phyloP scores from a whole-genome alignment of 2,329 filamentous ascomycete species.

The Penicillium concentricum region DNA sequence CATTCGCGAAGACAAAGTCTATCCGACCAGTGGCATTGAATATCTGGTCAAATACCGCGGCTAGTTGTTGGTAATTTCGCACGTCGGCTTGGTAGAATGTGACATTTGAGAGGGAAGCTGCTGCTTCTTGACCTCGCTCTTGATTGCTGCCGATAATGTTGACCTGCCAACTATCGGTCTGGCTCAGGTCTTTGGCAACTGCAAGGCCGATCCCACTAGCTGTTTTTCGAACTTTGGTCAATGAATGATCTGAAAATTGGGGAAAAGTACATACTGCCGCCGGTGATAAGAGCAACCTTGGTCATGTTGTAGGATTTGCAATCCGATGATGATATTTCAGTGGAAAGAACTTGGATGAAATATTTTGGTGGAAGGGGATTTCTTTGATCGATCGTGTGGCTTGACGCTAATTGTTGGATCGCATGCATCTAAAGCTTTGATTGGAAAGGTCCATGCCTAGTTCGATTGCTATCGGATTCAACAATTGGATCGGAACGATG shows the following conservation, averaged over 20 bases:
- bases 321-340: not conserved
- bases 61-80: conserved; percentile 35
- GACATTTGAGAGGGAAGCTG: conserved; percentile 26
- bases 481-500: not conserved
- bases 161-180: conserved; percentile 39
- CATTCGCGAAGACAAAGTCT: conserved; percentile 54
- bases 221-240: conserved; percentile 12
- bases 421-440: not conserved
- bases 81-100: conserved; percentile 44
- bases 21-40: conserved; percentile 38
- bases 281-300: conserved; percentile 12
- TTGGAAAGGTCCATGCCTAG: not conserved
- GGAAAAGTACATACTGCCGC: conserved; percentile 5
- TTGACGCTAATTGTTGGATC: not conserved
- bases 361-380: not conserved
- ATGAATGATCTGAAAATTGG: not conserved
- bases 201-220: conserved; percentile 47
- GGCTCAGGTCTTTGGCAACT: conserved; percentile 40
- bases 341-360: not conserved
- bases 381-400: not conserved
- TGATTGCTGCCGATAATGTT: conserved; percentile 43
- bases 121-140: conserved; percentile 32
- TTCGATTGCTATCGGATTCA: not conserved
- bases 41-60: conserved; percentile 37
- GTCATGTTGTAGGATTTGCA: not conserved